These are phyloP conservation scores for Marchantia paleacea DNA, from an alignment of 225 moss, liverwort and hornwort species.

Conservation along the genomic window DNA sequence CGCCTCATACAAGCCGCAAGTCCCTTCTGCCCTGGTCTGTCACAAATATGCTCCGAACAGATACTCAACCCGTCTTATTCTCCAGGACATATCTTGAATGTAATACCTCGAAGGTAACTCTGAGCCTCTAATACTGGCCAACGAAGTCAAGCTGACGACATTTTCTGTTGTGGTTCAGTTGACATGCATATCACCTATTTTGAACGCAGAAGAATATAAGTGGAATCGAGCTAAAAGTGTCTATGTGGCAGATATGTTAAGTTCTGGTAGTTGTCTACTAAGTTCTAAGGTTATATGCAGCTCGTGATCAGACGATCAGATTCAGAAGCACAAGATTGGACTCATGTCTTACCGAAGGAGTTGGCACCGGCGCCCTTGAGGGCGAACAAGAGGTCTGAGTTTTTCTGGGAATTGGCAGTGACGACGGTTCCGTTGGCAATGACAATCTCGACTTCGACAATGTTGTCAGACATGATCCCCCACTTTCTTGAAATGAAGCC, in stretches of 20 bases:
- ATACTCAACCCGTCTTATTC: too few species aligned
- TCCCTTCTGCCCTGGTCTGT: too few species aligned
- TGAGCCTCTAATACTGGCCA: too few species aligned
- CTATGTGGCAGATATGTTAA: not conserved
- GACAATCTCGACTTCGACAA: conserved; percentile 51
- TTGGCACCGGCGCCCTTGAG: conserved; percentile 68
- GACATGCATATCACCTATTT: not conserved
- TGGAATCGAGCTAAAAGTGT: not conserved
- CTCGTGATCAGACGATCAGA: not conserved
- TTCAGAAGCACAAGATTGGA: not conserved
- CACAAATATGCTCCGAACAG: not conserved
- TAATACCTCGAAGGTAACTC: too few species aligned
- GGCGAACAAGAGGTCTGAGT: conserved; percentile 56
- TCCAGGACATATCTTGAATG: too few species aligned
- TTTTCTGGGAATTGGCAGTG: conserved; percentile 45
- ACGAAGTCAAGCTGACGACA: too few species aligned
- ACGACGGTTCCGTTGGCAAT: conserved; percentile 53
- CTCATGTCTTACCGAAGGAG: conserved; percentile 43
- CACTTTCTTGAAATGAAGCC: conserved; percentile 68
- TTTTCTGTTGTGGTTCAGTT: not conserved
- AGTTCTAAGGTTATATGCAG: too few species aligned
- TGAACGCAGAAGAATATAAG: not conserved
- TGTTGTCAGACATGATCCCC: conserved; percentile 55
- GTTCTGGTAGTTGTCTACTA: too few species aligned
- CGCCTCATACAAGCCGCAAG: not conserved